Evolutionary conservation across 1,139 yeast genomes (phyloP).

Genomic region (Scheffersomyces parashehatae): DNA sequence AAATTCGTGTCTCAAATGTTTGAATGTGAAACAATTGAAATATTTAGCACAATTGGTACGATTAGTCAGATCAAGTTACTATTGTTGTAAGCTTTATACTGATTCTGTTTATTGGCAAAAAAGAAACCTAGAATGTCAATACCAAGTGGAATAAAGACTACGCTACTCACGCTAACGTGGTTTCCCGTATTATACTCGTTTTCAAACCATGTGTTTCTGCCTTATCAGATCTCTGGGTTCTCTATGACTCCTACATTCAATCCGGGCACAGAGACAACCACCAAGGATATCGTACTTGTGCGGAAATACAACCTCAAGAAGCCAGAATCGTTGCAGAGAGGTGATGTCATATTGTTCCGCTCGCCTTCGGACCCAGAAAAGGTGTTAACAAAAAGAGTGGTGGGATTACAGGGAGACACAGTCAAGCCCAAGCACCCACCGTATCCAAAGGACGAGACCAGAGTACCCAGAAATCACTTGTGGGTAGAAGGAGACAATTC

Average conservation of each 20-base stretch:
- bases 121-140: neutral
- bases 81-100: neutral
- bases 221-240: conserved; percentile 76
- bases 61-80: neutral
- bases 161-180: conserved; percentile 54
- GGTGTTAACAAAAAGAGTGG: conserved; percentile 72
- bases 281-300: conserved; percentile 68
- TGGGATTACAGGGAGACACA: conserved; percentile 72
- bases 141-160: conserved; percentile 17
- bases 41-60: neutral
- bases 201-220: conserved; percentile 69
- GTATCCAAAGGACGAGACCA: conserved; percentile 63
- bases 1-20: neutral
- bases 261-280: conserved; percentile 53
- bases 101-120: neutral
- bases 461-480: conserved; percentile 74
- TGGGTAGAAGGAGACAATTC: conserved; percentile 95
- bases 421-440: conserved; percentile 57
- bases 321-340: conserved; percentile 48
- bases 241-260: conserved; percentile 93
- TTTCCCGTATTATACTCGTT: conserved; percentile 74
- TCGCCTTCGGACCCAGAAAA: conserved; percentile 79
- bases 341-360: conserved; percentile 76
- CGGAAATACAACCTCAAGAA: conserved; percentile 61
- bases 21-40: neutral